Conservation (phyloP, 306 rosid genomes). For the Crataegus laevigata region DNA sequence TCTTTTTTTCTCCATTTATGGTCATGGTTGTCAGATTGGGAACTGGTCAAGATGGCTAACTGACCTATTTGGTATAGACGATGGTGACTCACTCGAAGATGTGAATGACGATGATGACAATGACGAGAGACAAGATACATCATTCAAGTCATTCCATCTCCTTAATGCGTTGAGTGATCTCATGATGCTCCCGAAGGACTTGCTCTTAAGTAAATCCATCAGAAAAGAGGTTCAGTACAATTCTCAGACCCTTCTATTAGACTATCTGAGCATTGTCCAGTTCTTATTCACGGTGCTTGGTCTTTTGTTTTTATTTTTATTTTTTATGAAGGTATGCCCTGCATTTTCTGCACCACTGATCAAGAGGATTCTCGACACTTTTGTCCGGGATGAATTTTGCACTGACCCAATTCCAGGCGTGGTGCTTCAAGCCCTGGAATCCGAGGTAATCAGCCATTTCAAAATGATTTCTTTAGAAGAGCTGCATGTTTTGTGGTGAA, state of each 20-base stretch:
- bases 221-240: slow-evolving; percentile 72
- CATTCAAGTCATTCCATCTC: slow-evolving; percentile 75
- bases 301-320: slow-evolving; percentile 20
- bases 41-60: slow-evolving; percentile 98
- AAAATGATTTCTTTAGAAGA: not conserved
- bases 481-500: not conserved
- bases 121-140: slow-evolving; percentile 40
- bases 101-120: slow-evolving; percentile 24
- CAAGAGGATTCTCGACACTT: slow-evolving; percentile 63
- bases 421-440: slow-evolving; percentile 63
- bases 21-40: slow-evolving; percentile 59
- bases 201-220: slow-evolving; percentile 65
- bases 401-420: slow-evolving; percentile 73
- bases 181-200: slow-evolving; percentile 97
- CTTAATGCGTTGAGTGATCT: slow-evolving; percentile 93
- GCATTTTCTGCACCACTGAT: slow-evolving; percentile 66
- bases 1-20: slow-evolving; percentile 12
- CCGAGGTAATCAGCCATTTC: slow-evolving; percentile 39
- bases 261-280: not conserved
- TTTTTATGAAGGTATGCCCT: slow-evolving; percentile 78
- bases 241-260: slow-evolving; percentile 2
- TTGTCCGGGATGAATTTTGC: slow-evolving; percentile 88
- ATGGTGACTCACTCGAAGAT: slow-evolving; percentile 51
- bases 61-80: slow-evolving; percentile 71
- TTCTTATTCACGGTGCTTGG: slow-evolving; percentile 13